Percentiles rank a stretch among this genome's conserved stretches.
These are phyloP conservation scores for Septoria linicola DNA, from an alignment of 2,329 filamentous ascomycete species.

Conservation along the genomic window DNA sequence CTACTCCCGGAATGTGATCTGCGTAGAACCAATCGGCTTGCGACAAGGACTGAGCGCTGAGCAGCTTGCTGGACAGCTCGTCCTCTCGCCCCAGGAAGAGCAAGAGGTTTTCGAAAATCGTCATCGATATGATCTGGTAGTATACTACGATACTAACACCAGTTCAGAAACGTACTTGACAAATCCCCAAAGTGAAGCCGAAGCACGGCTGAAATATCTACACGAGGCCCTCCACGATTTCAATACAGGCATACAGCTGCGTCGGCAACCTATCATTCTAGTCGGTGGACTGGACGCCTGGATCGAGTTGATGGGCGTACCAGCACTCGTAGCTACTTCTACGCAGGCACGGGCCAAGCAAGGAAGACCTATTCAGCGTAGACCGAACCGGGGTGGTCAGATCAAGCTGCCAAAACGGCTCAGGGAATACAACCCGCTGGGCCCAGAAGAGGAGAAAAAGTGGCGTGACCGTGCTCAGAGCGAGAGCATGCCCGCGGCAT, in stretches of 20 bases:
- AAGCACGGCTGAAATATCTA: slow-evolving; percentile 64
- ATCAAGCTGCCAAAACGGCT: slow-evolving; percentile 57
- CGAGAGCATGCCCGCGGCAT: slow-evolving; percentile 54
- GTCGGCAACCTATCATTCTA: slow-evolving; percentile 71
- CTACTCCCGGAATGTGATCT: slow-evolving; percentile 77
- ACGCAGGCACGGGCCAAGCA: slow-evolving; percentile 53
- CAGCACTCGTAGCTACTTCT: slow-evolving; percentile 59
- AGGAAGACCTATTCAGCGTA: slow-evolving; percentile 52
- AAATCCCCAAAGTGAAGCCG: slow-evolving; percentile 43
- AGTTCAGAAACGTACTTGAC: slow-evolving; percentile 58
- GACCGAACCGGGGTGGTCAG: slow-evolving; percentile 48
- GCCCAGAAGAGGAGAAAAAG: slow-evolving; percentile 73
- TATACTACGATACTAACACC: slow-evolving; percentile 80
- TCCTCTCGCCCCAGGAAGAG: slow-evolving; percentile 72
- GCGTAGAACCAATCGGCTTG: slow-evolving; percentile 79
- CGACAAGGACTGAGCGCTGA: slow-evolving; percentile 66
- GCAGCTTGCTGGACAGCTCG: slow-evolving; percentile 64
- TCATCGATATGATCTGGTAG: slow-evolving; percentile 78
- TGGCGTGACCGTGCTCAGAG: slow-evolving; percentile 76
- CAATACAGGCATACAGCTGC: slow-evolving; percentile 74
- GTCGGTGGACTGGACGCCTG: slow-evolving; percentile 83
- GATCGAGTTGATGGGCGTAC: slow-evolving; percentile 74
- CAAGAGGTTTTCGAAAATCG: slow-evolving; percentile 69
- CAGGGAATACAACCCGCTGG: slow-evolving; percentile 67
- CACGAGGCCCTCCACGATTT: slow-evolving; percentile 80